Evolutionary conservation across 495 filamentous ascomycete genomes (phyloP).

Genomic region (Parathielavia appendiculata): DNA sequence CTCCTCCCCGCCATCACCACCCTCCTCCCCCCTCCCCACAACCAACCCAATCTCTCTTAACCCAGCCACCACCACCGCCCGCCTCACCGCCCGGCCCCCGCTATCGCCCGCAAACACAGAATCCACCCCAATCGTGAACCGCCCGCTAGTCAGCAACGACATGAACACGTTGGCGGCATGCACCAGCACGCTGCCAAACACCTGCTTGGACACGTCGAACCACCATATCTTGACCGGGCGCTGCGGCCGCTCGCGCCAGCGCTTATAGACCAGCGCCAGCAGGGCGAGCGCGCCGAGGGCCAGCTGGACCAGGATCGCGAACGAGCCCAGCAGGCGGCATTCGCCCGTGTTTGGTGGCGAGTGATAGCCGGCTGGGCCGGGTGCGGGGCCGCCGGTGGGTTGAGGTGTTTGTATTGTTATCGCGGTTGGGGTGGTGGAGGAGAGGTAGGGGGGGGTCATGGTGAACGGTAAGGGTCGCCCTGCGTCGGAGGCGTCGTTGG

Average conservation of each 20-base stretch:
- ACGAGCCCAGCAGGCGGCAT: slow-evolving; percentile 77
- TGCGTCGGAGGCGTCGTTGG: no score
- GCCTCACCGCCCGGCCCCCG: slow-evolving; percentile 11
- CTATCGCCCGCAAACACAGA: no score
- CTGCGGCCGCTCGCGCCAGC: slow-evolving; percentile 86
- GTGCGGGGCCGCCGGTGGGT: slow-evolving; percentile 8
- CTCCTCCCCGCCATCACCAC: slow-evolving; percentile 19
- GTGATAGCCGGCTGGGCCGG: background rate
- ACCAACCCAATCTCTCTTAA: slow-evolving; percentile 12
- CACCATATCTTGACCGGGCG: slow-evolving; percentile 91
- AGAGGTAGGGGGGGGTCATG: background rate
- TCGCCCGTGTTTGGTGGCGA: slow-evolving; percentile 48
- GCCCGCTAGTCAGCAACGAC: slow-evolving; percentile 87
- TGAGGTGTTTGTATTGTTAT: background rate
- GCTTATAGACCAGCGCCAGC: slow-evolving; percentile 82
- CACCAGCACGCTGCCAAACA: slow-evolving; percentile 86
- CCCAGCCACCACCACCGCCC: slow-evolving; percentile 29
- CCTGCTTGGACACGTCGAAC: slow-evolving; percentile 95
- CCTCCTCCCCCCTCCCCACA: slow-evolving; percentile 26
- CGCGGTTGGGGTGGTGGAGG: background rate
- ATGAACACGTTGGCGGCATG: slow-evolving; percentile 90
- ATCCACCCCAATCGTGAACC: slow-evolving; percentile 51
- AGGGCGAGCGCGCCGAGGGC: slow-evolving; percentile 82
- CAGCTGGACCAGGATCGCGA: slow-evolving; percentile 82
- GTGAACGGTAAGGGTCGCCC: no score